Evolutionary conservation across 2,329 filamentous ascomycete genomes (phyloP), one percentile per base, ranked within the genome.

Genomic region (Clarireedia hainanense): DNA sequence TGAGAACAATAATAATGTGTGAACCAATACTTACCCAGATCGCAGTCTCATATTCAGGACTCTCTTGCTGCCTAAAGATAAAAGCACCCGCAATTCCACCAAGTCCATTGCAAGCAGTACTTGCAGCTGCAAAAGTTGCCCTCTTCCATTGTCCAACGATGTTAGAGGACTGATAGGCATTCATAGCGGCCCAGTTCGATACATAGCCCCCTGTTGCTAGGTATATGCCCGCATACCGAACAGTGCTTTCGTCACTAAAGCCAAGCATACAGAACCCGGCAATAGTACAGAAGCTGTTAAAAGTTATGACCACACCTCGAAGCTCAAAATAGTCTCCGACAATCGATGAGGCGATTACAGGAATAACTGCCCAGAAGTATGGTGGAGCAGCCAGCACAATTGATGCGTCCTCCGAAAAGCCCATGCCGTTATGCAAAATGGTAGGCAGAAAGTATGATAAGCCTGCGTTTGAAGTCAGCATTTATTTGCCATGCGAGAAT

Each of bases 91-190:
- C 81, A 60, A 95, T 94, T 40, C 89, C 89, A 39, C 89, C 89
- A 17, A 95, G 74, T 1, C 88, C 89, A 12, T 89, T 89, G 50
- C 89, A 84, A 6, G 85, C 86, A 5, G 94, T 87, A 9, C 91
- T 79, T 0, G 84, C 85, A 2, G 89, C 87, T 57, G 83, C 86
- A 68, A 84, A 86, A 61, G 94, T 86, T 1, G 89, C 89, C 53
- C 90, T 82, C 74, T 92, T 95, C 88, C 89, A 95, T 72, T 95
- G 89, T 0, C 89, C 89, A 52, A 88, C 84, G 66, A 95, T 86
- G 71, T 95, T 95, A 73, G 92, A 94, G 45, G 88, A 87, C 73
- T 92, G 89, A 73, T 89, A 94, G 0, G 88, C 80, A 75, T 94
- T 84, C 55, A 83, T 78, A 1, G 83, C 78, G 0, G 90, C 89